Evolutionary conservation across 495 filamentous ascomycete species (phyloP).

Genomic region (Penicillium ochrochloron): DNA sequence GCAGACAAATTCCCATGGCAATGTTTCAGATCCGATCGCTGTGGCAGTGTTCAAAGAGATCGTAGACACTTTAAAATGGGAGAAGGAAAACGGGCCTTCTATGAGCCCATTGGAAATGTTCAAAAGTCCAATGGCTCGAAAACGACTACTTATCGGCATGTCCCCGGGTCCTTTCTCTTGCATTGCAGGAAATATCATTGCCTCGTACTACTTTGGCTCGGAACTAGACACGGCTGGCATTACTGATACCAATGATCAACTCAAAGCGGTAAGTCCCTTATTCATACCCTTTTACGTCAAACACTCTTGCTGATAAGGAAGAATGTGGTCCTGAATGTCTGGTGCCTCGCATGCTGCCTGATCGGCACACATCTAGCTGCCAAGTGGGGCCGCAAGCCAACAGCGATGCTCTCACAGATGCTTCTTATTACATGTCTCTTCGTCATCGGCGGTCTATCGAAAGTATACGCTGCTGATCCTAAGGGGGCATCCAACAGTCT

Average conservation of each 20-base stretch:
- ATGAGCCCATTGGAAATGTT: conserved; percentile 48
- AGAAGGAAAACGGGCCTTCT: conserved; percentile 46
- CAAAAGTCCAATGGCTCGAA: conserved; percentile 46
- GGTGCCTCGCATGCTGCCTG: conserved; percentile 44
- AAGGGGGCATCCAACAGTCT: conserved; percentile 32
- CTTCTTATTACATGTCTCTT: conserved; percentile 51
- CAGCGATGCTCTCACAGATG: conserved; percentile 42
- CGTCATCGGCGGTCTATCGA: conserved; percentile 54
- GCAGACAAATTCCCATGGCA: conserved; percentile 52
- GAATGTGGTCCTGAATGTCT: conserved; percentile 51
- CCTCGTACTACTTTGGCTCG: conserved; percentile 49
- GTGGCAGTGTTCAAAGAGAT: conserved; percentile 37
- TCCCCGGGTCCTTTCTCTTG: conserved; percentile 48
- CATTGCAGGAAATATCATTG: conserved; percentile 56
- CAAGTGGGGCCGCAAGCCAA: conserved; percentile 49
- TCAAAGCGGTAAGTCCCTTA: not conserved
- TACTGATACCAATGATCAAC: not conserved
- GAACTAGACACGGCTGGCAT: not conserved
- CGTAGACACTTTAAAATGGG: conserved; percentile 45
- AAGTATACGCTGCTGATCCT: conserved; percentile 47
- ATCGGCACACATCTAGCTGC: conserved; percentile 43
- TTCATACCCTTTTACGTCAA: not conserved
- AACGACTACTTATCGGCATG: conserved; percentile 51
- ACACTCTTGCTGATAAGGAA: conserved; percentile 23
- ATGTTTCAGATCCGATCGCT: conserved; percentile 43